Evolutionary conservation across 208 protist genomes (phyloP), one percentile per base, ranked within the genome.

Genomic region (Acanthamoeba divionensis): DNA sequence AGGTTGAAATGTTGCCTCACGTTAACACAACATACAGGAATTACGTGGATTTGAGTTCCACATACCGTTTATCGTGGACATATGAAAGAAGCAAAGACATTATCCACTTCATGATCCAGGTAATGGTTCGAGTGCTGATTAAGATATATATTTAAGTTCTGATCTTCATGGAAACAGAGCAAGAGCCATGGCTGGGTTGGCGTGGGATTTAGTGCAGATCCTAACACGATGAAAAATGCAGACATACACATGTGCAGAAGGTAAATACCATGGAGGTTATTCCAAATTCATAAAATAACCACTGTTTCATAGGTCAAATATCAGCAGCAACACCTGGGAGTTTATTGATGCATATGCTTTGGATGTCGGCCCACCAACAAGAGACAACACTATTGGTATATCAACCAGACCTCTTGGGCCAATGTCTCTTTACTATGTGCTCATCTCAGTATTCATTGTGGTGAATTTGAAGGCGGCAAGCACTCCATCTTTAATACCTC

Each of bases 21-120:
- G 41, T 26, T 13, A 54, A 38, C 0, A 54, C n/a, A n/a, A n/a
- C 36, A 1, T 83, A 41, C 48, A 18, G 24, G 18, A 45, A 45
- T 54, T 83, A n/a, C n/a, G 48, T 83, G 18, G 73, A 83, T 36
- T 54, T 83, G 26, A 65, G 50, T 29, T 54, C 73, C 33, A 54
- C 73, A 1, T 83, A 83, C 48, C 44, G 73, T 8, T 54, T 83
- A 36, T 83, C 73, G 73, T 83, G 73, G 73, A 83, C 73, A 0
- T 54, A 47, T 31, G 48, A 63, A 26, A 36, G 15, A 54, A 12
- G 31, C 48, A 83, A 63, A 47, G 63, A 83, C 73, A 54, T 33
- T 33, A 83, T 83, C 73, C 21, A 21, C 47, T 48, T 83, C 31
- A 83, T 83, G 73, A 83, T 83, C 48, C 73, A 73, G 65, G 65